Evolutionary conservation across 1,139 yeast species (phyloP).

Genomic region (Sugiyamaella xylanicola): DNA sequence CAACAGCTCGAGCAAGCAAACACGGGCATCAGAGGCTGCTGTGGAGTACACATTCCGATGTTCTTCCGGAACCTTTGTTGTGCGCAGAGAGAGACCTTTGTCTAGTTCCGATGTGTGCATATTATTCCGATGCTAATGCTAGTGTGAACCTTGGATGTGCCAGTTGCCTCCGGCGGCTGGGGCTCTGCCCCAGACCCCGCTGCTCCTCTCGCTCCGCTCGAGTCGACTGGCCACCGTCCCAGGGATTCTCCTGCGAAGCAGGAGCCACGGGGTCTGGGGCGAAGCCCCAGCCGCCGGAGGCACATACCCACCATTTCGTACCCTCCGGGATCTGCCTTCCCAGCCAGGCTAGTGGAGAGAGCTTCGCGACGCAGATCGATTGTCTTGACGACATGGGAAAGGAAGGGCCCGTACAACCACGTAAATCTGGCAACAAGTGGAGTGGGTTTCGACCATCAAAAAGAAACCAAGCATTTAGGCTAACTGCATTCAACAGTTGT

Average conservation of each 20-base stretch:
- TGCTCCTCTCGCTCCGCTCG: not conserved
- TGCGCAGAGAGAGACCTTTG: not conserved
- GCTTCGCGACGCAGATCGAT: not conserved
- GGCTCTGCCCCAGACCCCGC: not conserved
- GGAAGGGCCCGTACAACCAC: not conserved
- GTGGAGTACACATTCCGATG: not conserved
- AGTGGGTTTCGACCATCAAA: not conserved
- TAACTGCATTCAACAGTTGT: not conserved
- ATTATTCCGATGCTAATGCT: no score
- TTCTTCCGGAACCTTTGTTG: not conserved
- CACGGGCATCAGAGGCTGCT: not conserved
- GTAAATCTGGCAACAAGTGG: no score
- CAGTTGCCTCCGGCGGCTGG: not conserved
- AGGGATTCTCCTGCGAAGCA: not conserved
- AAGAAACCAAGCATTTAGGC: not conserved
- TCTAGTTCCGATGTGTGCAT: not conserved
- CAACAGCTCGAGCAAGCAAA: not conserved
- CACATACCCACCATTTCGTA: not conserved
- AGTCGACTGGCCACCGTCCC: no score
- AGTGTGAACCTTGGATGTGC: no score
- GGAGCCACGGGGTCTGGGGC: conserved; percentile 1
- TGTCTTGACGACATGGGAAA: no score
- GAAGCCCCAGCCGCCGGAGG: not conserved
- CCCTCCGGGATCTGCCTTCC: not conserved
- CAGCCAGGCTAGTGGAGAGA: not conserved